Base-by-base conservation (phyloP, 768 basidiomycete genomes). In the Dioszegia aurantiaca region DNA sequence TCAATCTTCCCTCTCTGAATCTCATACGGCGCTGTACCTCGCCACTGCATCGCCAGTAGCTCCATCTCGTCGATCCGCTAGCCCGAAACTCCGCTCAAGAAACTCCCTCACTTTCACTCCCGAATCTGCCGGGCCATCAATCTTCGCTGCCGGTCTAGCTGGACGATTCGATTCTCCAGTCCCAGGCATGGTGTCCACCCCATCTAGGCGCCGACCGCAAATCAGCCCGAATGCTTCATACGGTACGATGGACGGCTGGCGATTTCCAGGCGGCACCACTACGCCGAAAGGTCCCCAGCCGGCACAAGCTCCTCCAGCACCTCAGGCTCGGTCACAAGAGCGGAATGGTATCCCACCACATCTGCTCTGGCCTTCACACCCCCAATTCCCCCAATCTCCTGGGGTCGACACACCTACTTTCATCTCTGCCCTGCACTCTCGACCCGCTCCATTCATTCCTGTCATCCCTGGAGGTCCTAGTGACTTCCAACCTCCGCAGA, bases 1-100 rank as follows among this genome's bases (percentile, higher is more conserved):
- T 37, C 68, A 69, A 45, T 69, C 70, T 17, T 69, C 68, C 2
- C 48, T 72, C 9, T 72, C 70, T 2, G 70, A 72, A 60, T 69
- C 68, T 4, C 70, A 72, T 45, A 72, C 70, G 11, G 66, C 66
- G 8, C 41, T 72, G 12, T 69, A 69, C 41, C 61, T 69, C 26
- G 68, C 66, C 17, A 69, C 70, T 26, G 70, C 70, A 3, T 72
- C 70, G 12, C 70, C 70, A 1, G 56, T 57, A 11, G 55, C 16
- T 58, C 58, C 30, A 31, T 42, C 23, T 16, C 31, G 68, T 28
- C 27, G 64, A 49, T 58, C 57, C 21, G 68, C 65, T 10, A 58
- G 57, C 10, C 68, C 70, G 5, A 65, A 61, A 24, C 51, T 69
- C 3, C 55, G 60, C 51, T 42, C 58, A 9, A 37, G 70, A 36